Evolutionary conservation across 345 rosid genomes (phyloP), one percentile per base, ranked within the genome.

Genomic region (Combretum micranthum): DNA sequence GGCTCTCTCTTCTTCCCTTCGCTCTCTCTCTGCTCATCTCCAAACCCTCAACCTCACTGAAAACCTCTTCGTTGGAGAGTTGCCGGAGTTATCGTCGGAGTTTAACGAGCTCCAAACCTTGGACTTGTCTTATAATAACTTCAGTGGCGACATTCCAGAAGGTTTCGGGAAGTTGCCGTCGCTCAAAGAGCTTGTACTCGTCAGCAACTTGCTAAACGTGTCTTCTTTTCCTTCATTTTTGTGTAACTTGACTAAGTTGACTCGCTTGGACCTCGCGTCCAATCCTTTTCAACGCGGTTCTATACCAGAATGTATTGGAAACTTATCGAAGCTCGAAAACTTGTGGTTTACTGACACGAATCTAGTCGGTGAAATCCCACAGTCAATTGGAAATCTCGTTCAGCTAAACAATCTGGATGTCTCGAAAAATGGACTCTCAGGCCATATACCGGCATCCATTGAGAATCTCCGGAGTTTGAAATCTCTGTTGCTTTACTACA

Each of bases 331-430:
- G 65, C 80, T 88, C 37, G 77, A 75, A 67, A 5, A 2, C 20
- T 69, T 88, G 10, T 75, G 69, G 56, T 23, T 62, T 15, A 5
- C 70, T 16, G 2, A 3, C 0, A 55, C 83, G 49, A 44, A 65
- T 42, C 79, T 85, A 26, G 26, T 64, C 53, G 90, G 90, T 22
- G 79, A 76, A 58, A 79, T 88, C 25, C 96, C 90, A 0, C 76
- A 51, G 5, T 77, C 77, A 1, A 78, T 88, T 5, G 77, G 79
- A 37, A 64, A 80, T 23, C 71, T 88, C 8, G 66, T 23, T 20
- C 66, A 63, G 20, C 52, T 83, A 4, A 57, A 46, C 62, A 76
- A 63, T 68, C 71, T 88, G 42, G 93, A 88, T 60, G 53, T 88
- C 42, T 65, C 77, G 0, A 0, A 0, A 16, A 88, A 88, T 61